Evolutionary conservation across 2,329 filamentous ascomycete species (phyloP).

Genomic region (Aspergillus transmontanensis): DNA sequence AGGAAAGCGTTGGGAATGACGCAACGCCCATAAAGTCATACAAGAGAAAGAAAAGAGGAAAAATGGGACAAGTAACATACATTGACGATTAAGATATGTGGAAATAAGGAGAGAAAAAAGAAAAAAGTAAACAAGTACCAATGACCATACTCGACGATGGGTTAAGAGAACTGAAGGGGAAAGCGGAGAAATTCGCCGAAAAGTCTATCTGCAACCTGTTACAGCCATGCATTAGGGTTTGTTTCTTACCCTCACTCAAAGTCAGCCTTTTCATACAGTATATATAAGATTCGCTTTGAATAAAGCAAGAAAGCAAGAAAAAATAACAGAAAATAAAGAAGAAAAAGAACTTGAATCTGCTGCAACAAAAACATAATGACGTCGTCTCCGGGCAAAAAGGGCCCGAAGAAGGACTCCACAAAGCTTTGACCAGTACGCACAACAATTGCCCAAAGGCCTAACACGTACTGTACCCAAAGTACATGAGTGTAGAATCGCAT

Average conservation of each 20-base stretch:
- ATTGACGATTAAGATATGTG: background rate
- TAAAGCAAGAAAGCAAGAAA: background rate
- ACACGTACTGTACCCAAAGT: background rate
- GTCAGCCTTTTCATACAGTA: background rate
- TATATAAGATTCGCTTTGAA: background rate
- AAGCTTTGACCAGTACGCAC: conserved; percentile 11
- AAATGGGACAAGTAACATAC: background rate
- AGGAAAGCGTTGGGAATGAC: background rate
- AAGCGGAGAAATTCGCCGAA: conserved; percentile 4
- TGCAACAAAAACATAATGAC: background rate
- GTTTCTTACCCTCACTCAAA: background rate
- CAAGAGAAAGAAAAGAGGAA: background rate
- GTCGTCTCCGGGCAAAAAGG: conserved; percentile 4
- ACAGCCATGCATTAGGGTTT: conserved; percentile 1
- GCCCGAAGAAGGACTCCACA: conserved; percentile 5
- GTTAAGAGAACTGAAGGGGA: background rate
- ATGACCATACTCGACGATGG: background rate
- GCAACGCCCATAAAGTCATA: background rate
- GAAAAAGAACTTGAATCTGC: background rate
- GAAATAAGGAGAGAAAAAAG: background rate
- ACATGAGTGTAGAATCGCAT: background rate
- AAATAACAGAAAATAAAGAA: background rate
- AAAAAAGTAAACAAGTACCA: background rate
- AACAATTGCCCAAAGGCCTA: background rate
- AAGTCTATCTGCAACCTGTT: conserved; percentile 2